Evolutionary conservation across 345 rosid genomes (phyloP), one percentile per base, ranked within the genome.

Genomic region (Theobroma cacao): DNA sequence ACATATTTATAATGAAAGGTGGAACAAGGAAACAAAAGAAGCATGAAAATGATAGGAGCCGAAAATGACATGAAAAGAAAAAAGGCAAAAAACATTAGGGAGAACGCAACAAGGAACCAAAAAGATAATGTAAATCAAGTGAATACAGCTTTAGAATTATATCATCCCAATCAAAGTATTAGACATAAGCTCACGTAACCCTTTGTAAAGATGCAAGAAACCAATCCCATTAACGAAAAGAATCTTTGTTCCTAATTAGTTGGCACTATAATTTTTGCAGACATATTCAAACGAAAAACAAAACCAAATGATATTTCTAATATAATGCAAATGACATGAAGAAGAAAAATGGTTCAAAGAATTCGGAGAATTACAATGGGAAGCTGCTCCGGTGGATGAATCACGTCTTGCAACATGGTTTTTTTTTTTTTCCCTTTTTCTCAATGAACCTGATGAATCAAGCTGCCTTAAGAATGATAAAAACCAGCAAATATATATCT

Each of bases 341-440:
- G 38, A 65, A 60, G 20, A 20, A 15, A 13, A 65, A n/a, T 20
- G 26, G 26, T 5, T 14, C 3, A 13, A 34, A 65, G 55, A 77
- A 64, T 26, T 31, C 0, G 24, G 77, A 77, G 36, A 53, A 84
- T 80, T 82, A 86, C 87, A 55, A 83, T 80, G 2, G 78, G 77
- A 65, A 80, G 83, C 58, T 86, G 89, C 41, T 85, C 81, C 30
- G 76, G 81, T 15, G 81, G 87, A 77, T 77, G 85, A 79, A 85
- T 73, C 77, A 80, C 75, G 85, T 84, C 84, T 69, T 82, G 85
- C 88, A 88, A 85, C 91, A 85, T 88, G 58, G 22, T 85, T 40
- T 15, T 1, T 62, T 53, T 55, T 15, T 45, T 30, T 7, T 14
- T 52, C 4, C 33, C 40, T 58, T 18, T 38, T 65, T 38, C 9